These are phyloP conservation scores for Juncus effusus DNA, from an alignment of 176 grass and related monocot species.

Conservation along the genomic window DNA sequence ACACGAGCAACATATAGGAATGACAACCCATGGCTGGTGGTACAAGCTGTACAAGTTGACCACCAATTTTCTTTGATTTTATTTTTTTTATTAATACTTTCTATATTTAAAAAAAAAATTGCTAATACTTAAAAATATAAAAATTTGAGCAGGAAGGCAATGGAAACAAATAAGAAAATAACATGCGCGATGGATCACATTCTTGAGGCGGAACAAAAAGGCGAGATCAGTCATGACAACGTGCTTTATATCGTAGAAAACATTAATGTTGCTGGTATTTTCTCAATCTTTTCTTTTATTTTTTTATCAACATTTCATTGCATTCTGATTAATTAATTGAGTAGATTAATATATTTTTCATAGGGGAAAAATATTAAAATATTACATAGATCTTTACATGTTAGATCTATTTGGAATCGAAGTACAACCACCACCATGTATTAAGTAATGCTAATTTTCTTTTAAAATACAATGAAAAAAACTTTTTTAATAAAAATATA, in stretches of 20 bases:
- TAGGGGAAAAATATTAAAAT: neutral
- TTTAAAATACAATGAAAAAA: too few relatives aligned
- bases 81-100: neutral
- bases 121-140: neutral
- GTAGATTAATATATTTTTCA: neutral
- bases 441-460: too few relatives aligned
- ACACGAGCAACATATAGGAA: too few relatives aligned
- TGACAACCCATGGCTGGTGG: too few relatives aligned
- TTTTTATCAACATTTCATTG: neutral
- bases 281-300: neutral
- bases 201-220: slow-evolving; percentile 41
- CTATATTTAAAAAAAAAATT: neutral
- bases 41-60: too few relatives aligned
- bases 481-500: too few relatives aligned
- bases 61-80: too few relatives aligned
- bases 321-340: neutral
- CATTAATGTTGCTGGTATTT: slow-evolving; percentile 47
- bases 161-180: slow-evolving; percentile 38
- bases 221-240: slow-evolving; percentile 53
- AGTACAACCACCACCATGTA: too few relatives aligned
- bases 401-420: too few relatives aligned
- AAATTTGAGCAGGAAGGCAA: slow-evolving; percentile 25
- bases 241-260: slow-evolving; percentile 55
- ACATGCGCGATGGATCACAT: slow-evolving; percentile 54
- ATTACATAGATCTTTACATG: too few relatives aligned